Base-by-base conservation (phyloP, 345 rosid genomes). In the Euphorbia peplus region DNA sequence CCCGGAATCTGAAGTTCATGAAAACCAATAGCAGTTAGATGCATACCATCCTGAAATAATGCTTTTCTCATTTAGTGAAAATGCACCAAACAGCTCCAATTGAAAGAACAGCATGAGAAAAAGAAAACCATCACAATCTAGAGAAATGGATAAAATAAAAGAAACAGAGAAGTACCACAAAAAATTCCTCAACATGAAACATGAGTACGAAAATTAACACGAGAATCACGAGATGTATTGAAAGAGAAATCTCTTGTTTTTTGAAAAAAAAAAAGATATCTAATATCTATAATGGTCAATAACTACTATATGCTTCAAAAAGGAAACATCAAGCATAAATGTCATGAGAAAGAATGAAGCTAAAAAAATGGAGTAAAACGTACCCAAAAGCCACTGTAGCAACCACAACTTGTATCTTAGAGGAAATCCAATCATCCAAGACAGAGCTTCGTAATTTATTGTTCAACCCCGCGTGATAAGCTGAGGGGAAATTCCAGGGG, bases 361-460 rank as follows among this genome's bases (percentile, higher is more conserved):
- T 57, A 15, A 18, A 26, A 11, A 32, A 55, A 66, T 11, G 66
- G 75, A 80, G 71, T 55, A 24, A 44, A 69, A 63, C 76, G 78
- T 90, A 95, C 99, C 99, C 99, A 69, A 91, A 95, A 74, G 99
- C 97, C 60, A 91, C 97, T 13, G 99, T 95, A 76, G 99, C 99
- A 59, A 95, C 95, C 68, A 95, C 93, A 71, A 95, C 93, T 84
- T 87, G 99, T 77, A 76, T 86, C 83, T 86, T 95, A 6, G 96
- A 91, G 79, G 93, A 91, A 63, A 91, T 69, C 99, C 97, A 95
- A 75, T 88, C 82, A 80, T 88, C 97, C 80, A 95, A 85, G 66
- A 90, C 86, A n/a, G 87, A 70, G 70, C 87, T 91, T 76, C 97
- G 80, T 74, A 86, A 54, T 78, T 90, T 90, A 69, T 88, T 88